These are phyloP conservation scores for Solanum hybrid DNA, from an alignment of 305 asterid species.

Conservation along the genomic window DNA sequence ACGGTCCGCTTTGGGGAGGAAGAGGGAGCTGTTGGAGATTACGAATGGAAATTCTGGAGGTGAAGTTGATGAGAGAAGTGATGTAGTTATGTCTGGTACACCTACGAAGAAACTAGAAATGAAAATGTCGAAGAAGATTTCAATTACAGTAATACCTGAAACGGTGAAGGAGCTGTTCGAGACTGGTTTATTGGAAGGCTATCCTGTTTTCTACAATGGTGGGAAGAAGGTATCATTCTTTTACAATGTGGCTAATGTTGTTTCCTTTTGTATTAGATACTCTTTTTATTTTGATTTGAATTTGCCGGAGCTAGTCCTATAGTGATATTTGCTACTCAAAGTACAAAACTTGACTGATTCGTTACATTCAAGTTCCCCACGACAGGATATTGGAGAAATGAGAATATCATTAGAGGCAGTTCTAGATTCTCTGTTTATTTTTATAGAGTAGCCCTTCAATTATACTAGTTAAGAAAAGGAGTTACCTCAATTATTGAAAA, in stretches of 20 bases:
- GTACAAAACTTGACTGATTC: neutral
- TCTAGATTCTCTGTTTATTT: neutral
- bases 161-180: constrained; percentile 90
- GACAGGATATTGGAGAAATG: neutral
- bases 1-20: constrained; percentile 34
- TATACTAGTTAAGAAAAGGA: neutral
- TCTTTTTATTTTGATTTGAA: neutral
- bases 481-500: neutral
- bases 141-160: constrained; percentile 50
- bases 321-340: neutral
- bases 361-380: neutral
- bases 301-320: neutral
- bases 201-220: constrained; percentile 94
- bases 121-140: constrained; percentile 61
- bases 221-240: constrained; percentile 62
- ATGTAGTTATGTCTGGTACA: constrained; percentile 21
- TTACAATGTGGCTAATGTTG: neutral
- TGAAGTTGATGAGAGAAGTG: constrained; percentile 34
- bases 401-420: neutral
- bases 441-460: neutral
- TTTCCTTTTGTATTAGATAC: neutral
- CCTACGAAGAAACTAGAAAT: constrained; percentile 49
- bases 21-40: constrained; percentile 20
- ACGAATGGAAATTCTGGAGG: constrained; percentile 26
- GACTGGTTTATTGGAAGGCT: constrained; percentile 91